phyloP scores from a whole-genome alignment of 129 eudicot genomes.

The Arctium minus region DNA sequence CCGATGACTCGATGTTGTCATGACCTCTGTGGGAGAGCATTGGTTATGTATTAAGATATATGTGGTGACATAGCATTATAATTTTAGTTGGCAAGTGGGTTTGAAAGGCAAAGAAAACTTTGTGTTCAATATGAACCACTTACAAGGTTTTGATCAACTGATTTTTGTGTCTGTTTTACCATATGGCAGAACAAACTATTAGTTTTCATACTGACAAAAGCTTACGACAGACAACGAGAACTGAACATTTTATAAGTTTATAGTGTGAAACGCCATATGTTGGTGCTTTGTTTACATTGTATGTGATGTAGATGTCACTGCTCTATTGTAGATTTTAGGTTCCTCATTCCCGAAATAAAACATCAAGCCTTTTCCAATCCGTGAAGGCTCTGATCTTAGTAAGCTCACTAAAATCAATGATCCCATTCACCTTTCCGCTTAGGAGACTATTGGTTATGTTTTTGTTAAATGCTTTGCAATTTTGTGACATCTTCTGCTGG shows the following conservation, averaged over 20 bases:
- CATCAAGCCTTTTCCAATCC: constrained; percentile 7
- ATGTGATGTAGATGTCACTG: neutral
- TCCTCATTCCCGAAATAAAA: constrained; percentile 3
- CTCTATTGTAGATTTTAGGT: neutral
- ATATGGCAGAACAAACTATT: neutral
- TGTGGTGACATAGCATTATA: neutral
- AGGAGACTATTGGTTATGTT: constrained; percentile 1
- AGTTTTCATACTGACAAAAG: neutral
- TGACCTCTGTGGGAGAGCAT: neutral
- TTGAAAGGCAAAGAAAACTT: neutral
- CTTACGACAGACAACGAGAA: neutral
- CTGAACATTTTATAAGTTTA: neutral
- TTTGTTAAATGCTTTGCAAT: constrained; percentile 7
- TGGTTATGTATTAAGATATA: neutral
- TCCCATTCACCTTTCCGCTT: neutral
- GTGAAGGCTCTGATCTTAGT: constrained; percentile 8
- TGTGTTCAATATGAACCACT: neutral
- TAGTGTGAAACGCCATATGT: neutral
- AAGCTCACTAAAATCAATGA: neutral
- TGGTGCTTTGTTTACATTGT: neutral
- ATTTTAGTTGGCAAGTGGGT: neutral
- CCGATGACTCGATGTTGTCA: neutral
- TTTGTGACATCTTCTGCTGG: constrained; percentile 11
- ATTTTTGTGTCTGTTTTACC: neutral
- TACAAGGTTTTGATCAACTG: neutral